Evolutionary conservation across 192 early-diverging fungal genomes (phyloP).

Genomic region (Coemansia sp.): DNA sequence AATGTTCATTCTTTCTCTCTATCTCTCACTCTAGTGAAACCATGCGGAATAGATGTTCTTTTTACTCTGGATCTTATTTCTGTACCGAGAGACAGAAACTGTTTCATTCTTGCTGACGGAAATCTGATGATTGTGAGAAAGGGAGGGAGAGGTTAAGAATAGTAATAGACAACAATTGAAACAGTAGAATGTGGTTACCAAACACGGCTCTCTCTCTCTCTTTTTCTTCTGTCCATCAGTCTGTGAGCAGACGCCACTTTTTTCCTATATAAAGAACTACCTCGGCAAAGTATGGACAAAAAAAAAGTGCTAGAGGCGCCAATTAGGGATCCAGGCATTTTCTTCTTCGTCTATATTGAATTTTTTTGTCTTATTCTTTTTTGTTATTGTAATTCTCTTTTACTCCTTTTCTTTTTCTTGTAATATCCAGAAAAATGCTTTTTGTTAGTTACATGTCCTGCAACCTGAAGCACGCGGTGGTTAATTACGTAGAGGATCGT

Average conservation of each 20-base stretch:
- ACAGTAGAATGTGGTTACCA: conserved; percentile 16
- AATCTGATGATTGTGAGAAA: background rate
- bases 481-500: conserved; percentile 34
- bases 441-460: background rate
- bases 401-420: background rate
- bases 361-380: background rate
- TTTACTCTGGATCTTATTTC: background rate
- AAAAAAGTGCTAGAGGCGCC: conserved; percentile 3
- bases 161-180: conserved; percentile 10
- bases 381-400: background rate
- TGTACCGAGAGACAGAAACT: background rate
- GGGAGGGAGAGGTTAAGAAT: background rate
- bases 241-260: background rate
- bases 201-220: background rate
- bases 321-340: background rate
- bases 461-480: conserved; percentile 23
- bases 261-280: conserved; percentile 1
- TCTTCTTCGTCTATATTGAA: background rate
- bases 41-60: too few species aligned
- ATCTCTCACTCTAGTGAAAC: too few species aligned
- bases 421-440: background rate
- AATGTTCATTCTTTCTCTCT: background rate
- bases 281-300: background rate
- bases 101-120: background rate
- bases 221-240: background rate